A percentile compares a stretch with the other conserved stretches of the same genome.
Evolutionary conservation across 345 rosid species (phyloP).

Genomic region (Triadica sebifera): DNA sequence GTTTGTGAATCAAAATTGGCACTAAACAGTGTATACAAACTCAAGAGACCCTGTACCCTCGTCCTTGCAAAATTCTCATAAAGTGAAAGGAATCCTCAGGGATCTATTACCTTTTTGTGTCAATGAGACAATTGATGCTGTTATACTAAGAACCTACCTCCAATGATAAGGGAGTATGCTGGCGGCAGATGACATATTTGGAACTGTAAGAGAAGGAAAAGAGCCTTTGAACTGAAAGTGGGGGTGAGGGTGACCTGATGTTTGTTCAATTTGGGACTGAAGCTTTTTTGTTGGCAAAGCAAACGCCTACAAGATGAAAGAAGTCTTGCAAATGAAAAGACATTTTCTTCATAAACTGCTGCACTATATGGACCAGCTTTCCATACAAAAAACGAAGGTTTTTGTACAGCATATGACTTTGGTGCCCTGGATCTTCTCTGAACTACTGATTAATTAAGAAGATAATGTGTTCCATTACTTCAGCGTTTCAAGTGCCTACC

Average conservation of each 20-base stretch:
- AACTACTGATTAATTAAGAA: neutral
- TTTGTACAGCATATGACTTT: no score
- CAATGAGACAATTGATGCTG: no score
- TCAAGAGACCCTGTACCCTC: no score
- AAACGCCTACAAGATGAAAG: no score
- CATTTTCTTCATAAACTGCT: no score
- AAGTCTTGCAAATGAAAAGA: no score
- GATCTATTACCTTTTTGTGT: no score
- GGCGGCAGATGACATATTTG: neutral
- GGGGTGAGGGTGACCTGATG: neutral
- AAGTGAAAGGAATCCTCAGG: neutral
- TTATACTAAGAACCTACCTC: neutral
- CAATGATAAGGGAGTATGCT: neutral
- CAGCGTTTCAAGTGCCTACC: neutral
- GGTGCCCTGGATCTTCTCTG: no score
- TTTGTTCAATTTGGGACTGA: neutral
- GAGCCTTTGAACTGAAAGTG: neutral
- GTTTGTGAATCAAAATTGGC: neutral
- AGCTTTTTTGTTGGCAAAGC: no score
- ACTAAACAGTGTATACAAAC: neutral
- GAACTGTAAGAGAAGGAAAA: neutral
- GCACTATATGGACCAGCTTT: no score
- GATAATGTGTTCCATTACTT: neutral
- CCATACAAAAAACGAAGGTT: no score
- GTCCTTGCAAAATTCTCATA: neutral